Evolutionary conservation across 345 rosid genomes (phyloP).

Genomic region (Citropsis articulata): DNA sequence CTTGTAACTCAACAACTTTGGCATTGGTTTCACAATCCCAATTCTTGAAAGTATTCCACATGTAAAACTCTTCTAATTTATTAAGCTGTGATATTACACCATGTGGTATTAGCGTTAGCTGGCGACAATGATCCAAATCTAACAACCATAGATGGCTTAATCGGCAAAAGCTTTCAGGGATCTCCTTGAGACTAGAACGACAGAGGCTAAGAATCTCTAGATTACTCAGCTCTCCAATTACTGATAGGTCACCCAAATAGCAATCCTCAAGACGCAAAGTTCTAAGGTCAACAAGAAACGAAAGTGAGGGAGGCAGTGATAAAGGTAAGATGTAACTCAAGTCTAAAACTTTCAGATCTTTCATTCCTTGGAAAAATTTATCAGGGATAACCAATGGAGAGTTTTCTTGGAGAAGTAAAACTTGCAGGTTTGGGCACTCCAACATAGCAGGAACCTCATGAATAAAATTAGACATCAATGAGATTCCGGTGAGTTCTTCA

Average conservation of each 20-base stretch:
- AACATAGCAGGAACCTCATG: neutral
- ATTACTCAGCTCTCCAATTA: neutral
- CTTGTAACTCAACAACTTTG: neutral
- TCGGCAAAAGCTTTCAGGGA: neutral
- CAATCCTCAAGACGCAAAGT: neutral
- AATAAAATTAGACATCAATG: constrained; percentile 5
- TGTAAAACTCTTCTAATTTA: neutral
- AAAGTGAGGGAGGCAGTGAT: neutral
- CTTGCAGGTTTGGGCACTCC: neutral
- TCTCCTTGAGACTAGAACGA: neutral
- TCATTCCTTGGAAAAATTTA: constrained; percentile 1
- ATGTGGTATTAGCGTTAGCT: neutral
- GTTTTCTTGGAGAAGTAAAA: neutral
- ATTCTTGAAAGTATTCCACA: neutral
- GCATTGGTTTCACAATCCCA: neutral
- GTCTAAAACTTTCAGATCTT: neutral
- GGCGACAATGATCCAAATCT: neutral
- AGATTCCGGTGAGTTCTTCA: neutral
- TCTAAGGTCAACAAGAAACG: neutral
- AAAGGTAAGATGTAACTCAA: neutral
- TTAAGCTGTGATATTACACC: neutral
- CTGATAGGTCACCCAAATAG: neutral
- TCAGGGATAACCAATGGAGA: neutral
- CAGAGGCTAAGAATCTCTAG: neutral
- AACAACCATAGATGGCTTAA: neutral